Conservation (phyloP, 805 yeast genomes). For the Yamadazyma laniorum region DNA sequence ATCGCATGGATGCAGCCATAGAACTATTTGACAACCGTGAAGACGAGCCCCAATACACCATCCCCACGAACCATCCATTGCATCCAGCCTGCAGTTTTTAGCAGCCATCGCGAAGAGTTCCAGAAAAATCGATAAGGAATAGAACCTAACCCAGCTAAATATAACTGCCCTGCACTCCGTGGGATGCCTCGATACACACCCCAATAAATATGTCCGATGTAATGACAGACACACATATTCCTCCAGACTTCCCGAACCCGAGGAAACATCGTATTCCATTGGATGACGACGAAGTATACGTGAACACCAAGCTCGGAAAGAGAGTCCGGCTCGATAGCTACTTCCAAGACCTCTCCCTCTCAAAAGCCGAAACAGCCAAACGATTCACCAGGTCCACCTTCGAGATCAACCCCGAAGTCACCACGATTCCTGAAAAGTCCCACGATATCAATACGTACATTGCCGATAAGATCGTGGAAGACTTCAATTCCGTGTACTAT, state of each 20-base stretch:
- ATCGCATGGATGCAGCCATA: too few species aligned
- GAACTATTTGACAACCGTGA: too few species aligned
- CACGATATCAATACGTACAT: slow-evolving; percentile 11
- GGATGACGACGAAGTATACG: slow-evolving; percentile 11
- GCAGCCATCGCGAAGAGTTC: slow-evolving; percentile 8
- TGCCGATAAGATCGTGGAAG: slow-evolving; percentile 15
- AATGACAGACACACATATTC: neutral
- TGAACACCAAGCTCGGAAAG: slow-evolving; percentile 18
- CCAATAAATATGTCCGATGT: neutral
- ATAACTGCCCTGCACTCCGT: too few species aligned
- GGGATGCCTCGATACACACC: too few species aligned
- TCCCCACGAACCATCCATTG: too few species aligned
- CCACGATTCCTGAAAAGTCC: neutral
- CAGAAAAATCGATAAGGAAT: slow-evolving; percentile 8
- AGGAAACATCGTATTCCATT: slow-evolving; percentile 6
- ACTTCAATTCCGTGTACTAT: slow-evolving; percentile 8
- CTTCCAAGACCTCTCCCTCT: slow-evolving; percentile 23
- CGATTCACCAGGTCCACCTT: neutral
- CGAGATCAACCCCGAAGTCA: slow-evolving; percentile 9
- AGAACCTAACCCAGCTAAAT: too few species aligned
- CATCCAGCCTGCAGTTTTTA: neutral
- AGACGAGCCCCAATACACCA: too few species aligned
- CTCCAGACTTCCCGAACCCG: neutral
- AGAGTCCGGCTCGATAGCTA: slow-evolving; percentile 30
- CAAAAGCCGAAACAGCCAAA: slow-evolving; percentile 10